Base-by-base conservation (phyloP, 331 rosid genomes). In the Saraca asoca region DNA sequence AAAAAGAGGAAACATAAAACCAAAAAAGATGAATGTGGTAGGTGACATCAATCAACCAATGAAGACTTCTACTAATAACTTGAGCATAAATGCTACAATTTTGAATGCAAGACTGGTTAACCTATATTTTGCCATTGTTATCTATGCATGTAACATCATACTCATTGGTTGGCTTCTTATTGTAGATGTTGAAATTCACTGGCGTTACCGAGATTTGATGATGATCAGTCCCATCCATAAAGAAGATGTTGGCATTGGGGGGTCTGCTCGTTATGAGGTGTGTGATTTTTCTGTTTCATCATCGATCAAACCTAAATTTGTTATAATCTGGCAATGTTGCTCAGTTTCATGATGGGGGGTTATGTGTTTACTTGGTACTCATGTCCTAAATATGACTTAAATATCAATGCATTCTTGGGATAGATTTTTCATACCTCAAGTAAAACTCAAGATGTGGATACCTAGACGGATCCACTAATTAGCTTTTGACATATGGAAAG, bases 221-320 rank as follows among this genome's bases (percentile, higher is more conserved):
- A 62, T 62, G 68, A 48, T 85, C 20, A 75, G 69, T 71, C 87
- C 70, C 68, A 68, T 81, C 65, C 68, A 65, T 35, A 84, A 77
- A 72, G 94, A 87, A 59, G 85, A 88, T 69, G 70, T 78, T 77
- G 95, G 98, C 44, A 50, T 84, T 35, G 81, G 83, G 67, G 89
- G 90, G 58, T 84, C 52, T 37, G 81, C 95, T 5, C 86, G 57
- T 66, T 93, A 87, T 78, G 94, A 89, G 91, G 96, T 85, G 58
- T 69, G 90, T 54, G 31, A 42, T 35, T 66, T 29, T 43, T 10
- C 37, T 10, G 38, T 41, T 50, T 59, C 37, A 44, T 17, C 20
- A 33, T 34, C 52, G 20, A 62, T 55, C 35, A 41, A 49, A 45
- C 15, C 48, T 75, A 54, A 68, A 41, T 41, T 50, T 58, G 57